Conservation (phyloP, 176 grass and related monocot species). For the Bonia amplexicaulis region DNA sequence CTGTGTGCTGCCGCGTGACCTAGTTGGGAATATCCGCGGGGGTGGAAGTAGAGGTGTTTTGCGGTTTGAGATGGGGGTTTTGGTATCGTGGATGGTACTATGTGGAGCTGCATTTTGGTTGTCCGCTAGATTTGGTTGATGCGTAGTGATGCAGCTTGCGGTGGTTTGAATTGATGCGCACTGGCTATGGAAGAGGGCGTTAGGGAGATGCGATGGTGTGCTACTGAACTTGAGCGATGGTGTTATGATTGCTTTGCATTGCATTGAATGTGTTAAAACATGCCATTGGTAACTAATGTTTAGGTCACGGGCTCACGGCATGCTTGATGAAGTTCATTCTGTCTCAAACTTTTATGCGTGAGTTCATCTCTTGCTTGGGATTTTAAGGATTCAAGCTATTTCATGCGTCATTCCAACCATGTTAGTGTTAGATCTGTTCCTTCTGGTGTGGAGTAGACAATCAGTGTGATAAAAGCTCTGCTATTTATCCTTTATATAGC, state of each 20-base stretch:
- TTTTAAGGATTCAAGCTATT: neutral
- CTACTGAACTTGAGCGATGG: neutral
- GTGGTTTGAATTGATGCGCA: neutral
- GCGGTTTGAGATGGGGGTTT: neutral
- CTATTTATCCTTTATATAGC: neutral
- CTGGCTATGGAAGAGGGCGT: neutral
- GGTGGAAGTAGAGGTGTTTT: neutral
- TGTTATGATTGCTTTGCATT: neutral
- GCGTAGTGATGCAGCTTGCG: neutral
- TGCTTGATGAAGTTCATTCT: neutral
- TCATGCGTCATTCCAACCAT: neutral
- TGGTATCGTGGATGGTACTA: neutral
- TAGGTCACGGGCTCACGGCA: neutral
- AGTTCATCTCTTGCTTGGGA: neutral
- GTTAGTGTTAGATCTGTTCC: neutral
- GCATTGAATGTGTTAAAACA: neutral
- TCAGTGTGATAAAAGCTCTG: neutral
- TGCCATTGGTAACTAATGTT: neutral
- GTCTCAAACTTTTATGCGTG: neutral
- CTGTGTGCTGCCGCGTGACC: neutral
- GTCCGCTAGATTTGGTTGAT: constrained; percentile 19
- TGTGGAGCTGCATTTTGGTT: constrained; percentile 20
- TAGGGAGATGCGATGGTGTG: neutral
- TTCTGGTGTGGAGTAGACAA: neutral
- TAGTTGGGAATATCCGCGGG: neutral